These are phyloP conservation scores for Calonectria hawksworthii DNA, from an alignment of 2,329 filamentous ascomycete species.

Conservation along the genomic window DNA sequence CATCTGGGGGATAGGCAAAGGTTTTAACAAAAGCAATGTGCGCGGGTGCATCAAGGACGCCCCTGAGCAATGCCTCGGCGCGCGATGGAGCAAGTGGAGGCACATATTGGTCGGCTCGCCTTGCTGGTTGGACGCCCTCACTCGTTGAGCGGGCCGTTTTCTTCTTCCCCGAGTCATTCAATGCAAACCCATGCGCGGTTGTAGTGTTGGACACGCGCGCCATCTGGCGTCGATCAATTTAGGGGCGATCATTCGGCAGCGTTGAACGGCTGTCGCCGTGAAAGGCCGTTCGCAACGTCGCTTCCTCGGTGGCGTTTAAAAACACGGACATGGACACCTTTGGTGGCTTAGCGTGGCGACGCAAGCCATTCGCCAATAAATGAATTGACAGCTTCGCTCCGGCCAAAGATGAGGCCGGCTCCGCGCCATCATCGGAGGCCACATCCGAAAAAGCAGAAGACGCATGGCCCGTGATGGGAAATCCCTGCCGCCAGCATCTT, in stretches of 20 bases:
- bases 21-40: not conserved
- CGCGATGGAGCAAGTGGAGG: not conserved
- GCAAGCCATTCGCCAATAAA: not conserved
- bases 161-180: not conserved
- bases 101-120: not conserved
- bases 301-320: not conserved
- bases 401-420: not conserved
- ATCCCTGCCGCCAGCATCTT: not conserved
- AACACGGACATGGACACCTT: not conserved
- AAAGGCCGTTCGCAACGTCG: not conserved
- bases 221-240: conserved; percentile 5
- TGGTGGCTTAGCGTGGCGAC: not conserved
- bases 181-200: not conserved
- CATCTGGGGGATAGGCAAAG: not conserved
- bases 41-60: not conserved
- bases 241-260: conserved; percentile 4
- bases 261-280: not conserved
- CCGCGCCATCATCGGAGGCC: not conserved
- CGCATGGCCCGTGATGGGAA: not conserved
- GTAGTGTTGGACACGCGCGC: not conserved
- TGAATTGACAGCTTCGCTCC: not conserved
- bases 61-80: not conserved
- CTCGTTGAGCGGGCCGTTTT: not conserved
- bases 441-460: not conserved
- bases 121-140: not conserved